Evolutionary conservation across 306 rosid species (phyloP).

Genomic region (Cucurbita moschata): DNA sequence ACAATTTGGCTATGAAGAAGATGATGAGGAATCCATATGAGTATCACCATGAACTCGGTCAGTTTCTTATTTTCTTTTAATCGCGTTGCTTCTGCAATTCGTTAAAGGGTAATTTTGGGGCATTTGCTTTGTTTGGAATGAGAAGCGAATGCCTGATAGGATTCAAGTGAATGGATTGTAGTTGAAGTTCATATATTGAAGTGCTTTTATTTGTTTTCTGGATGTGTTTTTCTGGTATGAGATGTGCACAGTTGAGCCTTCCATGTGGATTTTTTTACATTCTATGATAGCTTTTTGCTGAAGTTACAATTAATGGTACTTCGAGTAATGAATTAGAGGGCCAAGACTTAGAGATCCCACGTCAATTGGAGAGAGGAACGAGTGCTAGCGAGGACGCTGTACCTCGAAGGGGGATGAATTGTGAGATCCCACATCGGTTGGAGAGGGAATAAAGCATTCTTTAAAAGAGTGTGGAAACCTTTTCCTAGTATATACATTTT

Average conservation of each 20-base stretch:
- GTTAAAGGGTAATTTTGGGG: not conserved
- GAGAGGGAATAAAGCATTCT: no score
- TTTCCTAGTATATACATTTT: no score
- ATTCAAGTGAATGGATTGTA: not conserved
- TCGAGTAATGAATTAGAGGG: not conserved
- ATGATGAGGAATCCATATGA: slow-evolving; percentile 95
- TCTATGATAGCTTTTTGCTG: not conserved
- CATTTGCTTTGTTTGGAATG: not conserved
- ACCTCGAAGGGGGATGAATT: no score
- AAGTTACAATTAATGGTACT: not conserved
- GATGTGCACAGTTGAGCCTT: not conserved
- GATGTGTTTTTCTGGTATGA: not conserved
- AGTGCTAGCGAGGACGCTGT: no score
- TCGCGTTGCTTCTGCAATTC: no score
- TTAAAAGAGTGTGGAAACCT: no score
- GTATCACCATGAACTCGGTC: slow-evolving; percentile 90
- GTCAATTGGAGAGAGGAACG: no score
- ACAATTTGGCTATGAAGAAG: slow-evolving; percentile 72
- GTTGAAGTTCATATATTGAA: not conserved
- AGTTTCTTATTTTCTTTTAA: slow-evolving; percentile 21
- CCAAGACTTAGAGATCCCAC: no score
- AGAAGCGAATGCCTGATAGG: not conserved
- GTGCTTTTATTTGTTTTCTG: not conserved
- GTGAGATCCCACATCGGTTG: no score
- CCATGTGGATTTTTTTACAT: not conserved